These are phyloP conservation scores for Ogataea sp. DNA, from an alignment of 805 yeast genomes.

Conservation along the genomic window DNA sequence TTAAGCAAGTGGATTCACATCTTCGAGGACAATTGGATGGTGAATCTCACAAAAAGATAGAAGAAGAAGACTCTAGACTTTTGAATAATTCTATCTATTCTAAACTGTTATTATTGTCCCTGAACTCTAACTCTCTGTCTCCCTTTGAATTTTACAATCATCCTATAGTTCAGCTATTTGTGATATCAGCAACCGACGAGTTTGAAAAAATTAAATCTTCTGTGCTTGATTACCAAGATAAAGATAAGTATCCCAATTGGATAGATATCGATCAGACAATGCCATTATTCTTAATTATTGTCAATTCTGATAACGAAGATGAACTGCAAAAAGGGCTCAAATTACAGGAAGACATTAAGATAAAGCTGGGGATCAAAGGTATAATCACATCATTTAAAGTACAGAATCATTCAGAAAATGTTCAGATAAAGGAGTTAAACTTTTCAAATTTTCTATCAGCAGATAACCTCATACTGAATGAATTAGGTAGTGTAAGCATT, in stretches of 20 bases:
- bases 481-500: conserved; percentile 18
- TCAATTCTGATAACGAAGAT: conserved; percentile 35
- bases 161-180: conserved; percentile 70
- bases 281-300: conserved; percentile 42
- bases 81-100: conserved; percentile 44
- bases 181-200: conserved; percentile 48
- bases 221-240: conserved; percentile 42
- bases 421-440: conserved; percentile 7
- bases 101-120: conserved; percentile 49
- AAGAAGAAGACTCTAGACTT: conserved; percentile 7
- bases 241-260: conserved; percentile 44
- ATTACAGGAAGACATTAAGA: conserved; percentile 23
- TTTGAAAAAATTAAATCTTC: conserved; percentile 50
- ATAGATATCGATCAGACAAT: conserved; percentile 57
- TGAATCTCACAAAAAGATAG: background rate
- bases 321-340: conserved; percentile 31
- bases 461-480: conserved; percentile 30
- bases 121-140: conserved; percentile 48
- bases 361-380: conserved; percentile 13
- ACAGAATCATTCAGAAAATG: conserved; percentile 1
- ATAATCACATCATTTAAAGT: conserved; percentile 10
- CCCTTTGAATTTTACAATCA: conserved; percentile 84
- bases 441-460: conserved; percentile 30
- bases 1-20: conserved; percentile 11
- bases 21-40: background rate